Base-by-base conservation (phyloP, 2,329 filamentous ascomycete species). In the Dactylonectria macrodidyma region DNA sequence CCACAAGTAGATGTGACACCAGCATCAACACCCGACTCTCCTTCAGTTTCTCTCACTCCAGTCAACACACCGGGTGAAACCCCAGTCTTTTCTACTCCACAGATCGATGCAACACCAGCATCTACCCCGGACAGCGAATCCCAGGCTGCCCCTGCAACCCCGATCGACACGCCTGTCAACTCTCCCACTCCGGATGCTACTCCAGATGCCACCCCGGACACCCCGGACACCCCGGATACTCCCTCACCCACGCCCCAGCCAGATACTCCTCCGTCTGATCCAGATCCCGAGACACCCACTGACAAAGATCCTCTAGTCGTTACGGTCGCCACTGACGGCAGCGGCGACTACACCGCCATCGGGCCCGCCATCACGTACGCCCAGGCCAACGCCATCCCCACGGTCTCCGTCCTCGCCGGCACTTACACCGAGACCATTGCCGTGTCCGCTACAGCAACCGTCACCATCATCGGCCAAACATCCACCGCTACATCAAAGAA, bases 281-380 rank as follows among this genome's bases (percentile, higher is more conserved):
- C 19, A 33, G 59, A 36, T 30, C 24, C 65, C 3, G 10, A 22
- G 58, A 67, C 72, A 65, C 65, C 73, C 3, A 66, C 73, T 70
- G 66, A 75, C 67, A 59, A 61, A 34, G 52, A 44, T 67, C 19
- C 19, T 19, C 9, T 67, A 76, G 79, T 77, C 9, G 78, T 86
- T 36, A 84, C 83, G 1, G 84, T 86, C 57, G 83, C 83, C 16
- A 65, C 78, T 1, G 83, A 85, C 69, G 82, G 82, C 34, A 81
- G 78, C 24, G 83, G 80, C 22, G 81, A 85, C 55, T 86, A 82
- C 63, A 84, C 83, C 16, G 82, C 79, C 11, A 84, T 86, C 71
- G 80, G 79, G 57, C 77, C 81, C 16, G 84, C 84, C 33, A 78
- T 86, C 19, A 75, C 79, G 3, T 83, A 82, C 34, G 85, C 85